A percentile compares a stretch with the other conserved stretches of the same genome.
Conservation (phyloP, 495 filamentous ascomycete genomes). For the Massariosphaeria phaeospora region DNA sequence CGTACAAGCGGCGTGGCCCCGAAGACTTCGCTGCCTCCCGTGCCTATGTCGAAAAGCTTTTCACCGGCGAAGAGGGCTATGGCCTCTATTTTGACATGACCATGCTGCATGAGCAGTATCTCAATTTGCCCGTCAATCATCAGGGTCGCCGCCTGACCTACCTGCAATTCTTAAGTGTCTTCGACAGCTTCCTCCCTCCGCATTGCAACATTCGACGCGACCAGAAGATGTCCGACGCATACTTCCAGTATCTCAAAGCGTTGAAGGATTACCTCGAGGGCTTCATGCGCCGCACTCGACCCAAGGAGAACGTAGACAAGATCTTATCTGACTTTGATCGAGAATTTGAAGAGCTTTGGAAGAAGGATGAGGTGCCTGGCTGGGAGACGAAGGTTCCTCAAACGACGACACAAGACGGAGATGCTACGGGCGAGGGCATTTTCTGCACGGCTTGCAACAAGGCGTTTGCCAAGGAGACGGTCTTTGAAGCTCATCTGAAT, state of each 20-base stretch:
- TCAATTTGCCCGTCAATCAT: conserved; percentile 73
- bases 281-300: conserved; percentile 74
- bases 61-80: conserved; percentile 89
- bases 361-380: conserved; percentile 67
- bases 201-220: conserved; percentile 62
- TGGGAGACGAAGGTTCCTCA: conserved; percentile 62
- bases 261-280: conserved; percentile 77
- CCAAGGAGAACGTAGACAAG: conserved; percentile 76
- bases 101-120: conserved; percentile 73
- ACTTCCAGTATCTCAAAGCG: conserved; percentile 81
- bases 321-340: conserved; percentile 67
- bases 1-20: conserved; percentile 73
- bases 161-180: conserved; percentile 82
- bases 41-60: conserved; percentile 77
- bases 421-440: conserved; percentile 63
- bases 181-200: conserved; percentile 78
- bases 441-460: conserved; percentile 91
- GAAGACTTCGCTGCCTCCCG: conserved; percentile 49
- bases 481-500: conserved; percentile 80
- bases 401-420: conserved; percentile 42
- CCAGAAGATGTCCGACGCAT: conserved; percentile 84
- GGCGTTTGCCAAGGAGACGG: conserved; percentile 91
- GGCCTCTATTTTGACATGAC: conserved; percentile 89
- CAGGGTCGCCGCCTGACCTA: conserved; percentile 68
- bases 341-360: conserved; percentile 82